Base-by-base conservation (phyloP, 163 green algal genomes). In the Chlamydomonas reinhardtii region DNA sequence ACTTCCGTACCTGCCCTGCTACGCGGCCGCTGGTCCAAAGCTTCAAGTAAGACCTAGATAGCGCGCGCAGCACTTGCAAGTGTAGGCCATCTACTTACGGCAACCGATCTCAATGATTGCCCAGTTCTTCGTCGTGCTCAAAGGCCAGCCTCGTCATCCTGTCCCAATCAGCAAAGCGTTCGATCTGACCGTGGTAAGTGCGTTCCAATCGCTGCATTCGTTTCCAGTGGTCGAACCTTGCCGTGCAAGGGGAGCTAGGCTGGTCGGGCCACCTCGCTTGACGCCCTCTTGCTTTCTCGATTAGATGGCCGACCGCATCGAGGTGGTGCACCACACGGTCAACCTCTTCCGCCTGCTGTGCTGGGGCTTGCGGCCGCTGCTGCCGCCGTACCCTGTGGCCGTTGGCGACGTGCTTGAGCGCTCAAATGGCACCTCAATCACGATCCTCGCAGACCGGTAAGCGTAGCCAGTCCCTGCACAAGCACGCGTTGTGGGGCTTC, bases 281-380 rank as follows among this genome's bases (percentile, higher is more conserved):
- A 73, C 54, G 68, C 68, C 68, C 68, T 34, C 11, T 73, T n/a
- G 66, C 72, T 76, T 77, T 43, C 72, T 77, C 29, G 27, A 35
- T 52, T 52, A 79, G 73, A 29, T 69, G 25, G 73, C 73, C n/a
- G 73, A 79, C 48, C 73, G 73, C 52, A 20, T 79, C 73, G 73
- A 79, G 73, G 73, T 69, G 73, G 73, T 68, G 73, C 73, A 79
- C 72, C 72, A 77, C 72, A 22, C 35, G 72, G 72, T 22, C 39
- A 77, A 77, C 72, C 72, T 77, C 72, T 77, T 77, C 72, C 72
- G 72, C 72, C 72, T 77, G 72, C 72, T 77, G 39, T 77, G 72
- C 72, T 77, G 72, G 72, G 34, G 72, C 43, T 77, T 77, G 72
- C 72, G 72, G 43, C 72, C 43, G 72, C 72, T 77, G 72, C 43